Base-by-base conservation (phyloP, 345 rosid genomes). In the Citrus mangshanensis region DNA sequence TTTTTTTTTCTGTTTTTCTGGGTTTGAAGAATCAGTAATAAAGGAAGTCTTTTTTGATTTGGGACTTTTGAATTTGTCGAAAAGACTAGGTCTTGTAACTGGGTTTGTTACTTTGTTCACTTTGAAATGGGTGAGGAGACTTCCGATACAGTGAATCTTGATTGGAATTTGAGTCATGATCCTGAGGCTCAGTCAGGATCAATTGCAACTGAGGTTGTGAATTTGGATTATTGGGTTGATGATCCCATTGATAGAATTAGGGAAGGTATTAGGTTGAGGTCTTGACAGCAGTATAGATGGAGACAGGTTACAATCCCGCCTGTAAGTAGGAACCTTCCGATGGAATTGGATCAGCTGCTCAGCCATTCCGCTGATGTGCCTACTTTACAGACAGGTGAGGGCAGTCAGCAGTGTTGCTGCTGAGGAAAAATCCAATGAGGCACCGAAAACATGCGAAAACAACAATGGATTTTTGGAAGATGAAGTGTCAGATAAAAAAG, bases 151-250 rank as follows among this genome's bases (percentile, higher is more conserved):
- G 92, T 95, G 98, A 92, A 95, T 81, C 98, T 92, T 54, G 98
- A 95, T 85, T 89, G 93, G 93, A 95, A 95, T 79, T 89, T 95
- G 70, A 93, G 96, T 54, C 99, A 97, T 71, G 91, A 77, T 81
- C 93, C 96, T 55, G 97, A 90, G 85, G 79, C 88, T 19, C 93
- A 77, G 8, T 79, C 88, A 9, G 90, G 80, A 61, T 70, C 84
- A 5, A 56, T 89, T 46, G 63, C 87, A 14, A 84, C 76, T 58
- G 93, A 86, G 40, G 81, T 81, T 63, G 78, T 87, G 76, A 90
- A 84, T 80, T 84, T 91, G 85, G 97, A 88, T 64, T 91, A 85
- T 68, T 91, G 88, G 90, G 79, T 84, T 68, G 91, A 86, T 71
- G 87, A 86, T 40, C 91, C 81, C 0, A 58, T 87, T 19, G 83